phyloP scores from a whole-genome alignment of 345 rosid genomes.

The Eucalyptus sp. region DNA sequence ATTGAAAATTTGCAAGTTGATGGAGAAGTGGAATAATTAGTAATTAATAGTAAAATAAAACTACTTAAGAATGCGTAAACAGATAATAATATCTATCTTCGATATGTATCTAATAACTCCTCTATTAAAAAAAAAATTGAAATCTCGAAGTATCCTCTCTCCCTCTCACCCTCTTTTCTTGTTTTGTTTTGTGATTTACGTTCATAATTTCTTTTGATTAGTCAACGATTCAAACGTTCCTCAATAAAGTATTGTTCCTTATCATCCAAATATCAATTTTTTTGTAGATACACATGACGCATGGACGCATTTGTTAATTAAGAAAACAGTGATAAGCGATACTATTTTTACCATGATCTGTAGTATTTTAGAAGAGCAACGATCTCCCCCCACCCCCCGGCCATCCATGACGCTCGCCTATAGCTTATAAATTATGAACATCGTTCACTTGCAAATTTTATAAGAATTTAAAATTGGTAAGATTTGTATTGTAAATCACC shows the following conservation, averaged over 20 bases:
- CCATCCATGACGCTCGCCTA: neutral
- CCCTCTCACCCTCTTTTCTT: neutral
- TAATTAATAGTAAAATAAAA: neutral
- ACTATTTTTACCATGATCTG: neutral
- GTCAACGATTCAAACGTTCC: neutral
- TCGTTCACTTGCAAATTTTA: neutral
- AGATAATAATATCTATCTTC: neutral
- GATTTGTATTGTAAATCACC: neutral
- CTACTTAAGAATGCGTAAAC: neutral
- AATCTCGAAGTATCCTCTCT: neutral
- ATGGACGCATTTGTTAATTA: neutral
- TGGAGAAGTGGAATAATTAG: neutral
- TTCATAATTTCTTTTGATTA: neutral
- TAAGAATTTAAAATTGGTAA: neutral
- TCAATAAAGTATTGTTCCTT: neutral
- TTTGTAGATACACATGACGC: fast-evolving
- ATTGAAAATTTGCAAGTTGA: neutral
- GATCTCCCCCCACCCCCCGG: neutral
- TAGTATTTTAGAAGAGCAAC: neutral
- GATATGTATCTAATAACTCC: neutral
- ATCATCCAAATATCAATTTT: neutral
- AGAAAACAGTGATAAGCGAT: fast-evolving
- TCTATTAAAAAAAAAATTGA: neutral
- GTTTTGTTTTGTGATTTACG: neutral
- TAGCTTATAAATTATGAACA: neutral